These are phyloP conservation scores for Neurospora sp. DNA, from an alignment of 495 filamentous ascomycete species.

Conservation along the genomic window DNA sequence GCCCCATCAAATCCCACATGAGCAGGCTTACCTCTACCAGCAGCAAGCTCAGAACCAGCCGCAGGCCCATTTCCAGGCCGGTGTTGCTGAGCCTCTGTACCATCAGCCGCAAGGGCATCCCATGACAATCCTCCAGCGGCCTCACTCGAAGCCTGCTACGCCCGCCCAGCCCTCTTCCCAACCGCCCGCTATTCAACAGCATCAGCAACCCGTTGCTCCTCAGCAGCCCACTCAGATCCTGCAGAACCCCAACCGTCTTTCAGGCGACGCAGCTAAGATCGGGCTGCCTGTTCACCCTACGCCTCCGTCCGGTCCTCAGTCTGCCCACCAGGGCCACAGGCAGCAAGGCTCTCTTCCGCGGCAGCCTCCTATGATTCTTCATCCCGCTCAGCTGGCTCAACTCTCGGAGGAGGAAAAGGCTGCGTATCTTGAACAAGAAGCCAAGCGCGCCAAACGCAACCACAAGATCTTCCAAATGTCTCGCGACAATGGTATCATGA, in stretches of 20 bases:
- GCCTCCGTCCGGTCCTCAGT: conserved; percentile 5
- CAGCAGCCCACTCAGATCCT: conserved; percentile 47
- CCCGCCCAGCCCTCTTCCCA: conserved; percentile 18
- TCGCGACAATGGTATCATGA: conserved; percentile 95
- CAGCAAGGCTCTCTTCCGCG: conserved; percentile 29
- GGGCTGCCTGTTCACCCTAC: conserved; percentile 17
- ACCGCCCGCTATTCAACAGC: conserved; percentile 29
- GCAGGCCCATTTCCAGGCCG: conserved; percentile 19
- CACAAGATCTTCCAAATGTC: conserved; percentile 95
- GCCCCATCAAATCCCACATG: conserved; percentile 22
- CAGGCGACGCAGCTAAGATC: conserved; percentile 27
- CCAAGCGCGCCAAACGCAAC: conserved; percentile 90
- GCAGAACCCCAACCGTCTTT: conserved; percentile 37
- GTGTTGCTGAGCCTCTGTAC: conserved; percentile 17
- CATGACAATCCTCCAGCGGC: conserved; percentile 38
- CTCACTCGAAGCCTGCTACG: conserved; percentile 26
- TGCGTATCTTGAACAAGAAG: conserved; percentile 77
- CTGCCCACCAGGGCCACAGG: conserved; percentile 25
- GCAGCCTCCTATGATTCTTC: conserved; percentile 40
- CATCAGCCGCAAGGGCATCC: conserved; percentile 29
- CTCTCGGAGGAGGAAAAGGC: conserved; percentile 71
- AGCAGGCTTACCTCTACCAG: conserved; percentile 14
- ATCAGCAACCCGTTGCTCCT: conserved; percentile 37
- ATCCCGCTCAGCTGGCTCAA: conserved; percentile 66
- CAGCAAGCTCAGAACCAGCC: conserved; percentile 14